Evolutionary conservation across 2,329 filamentous ascomycete genomes (phyloP).

Genomic region (Fusarium nygamai): DNA sequence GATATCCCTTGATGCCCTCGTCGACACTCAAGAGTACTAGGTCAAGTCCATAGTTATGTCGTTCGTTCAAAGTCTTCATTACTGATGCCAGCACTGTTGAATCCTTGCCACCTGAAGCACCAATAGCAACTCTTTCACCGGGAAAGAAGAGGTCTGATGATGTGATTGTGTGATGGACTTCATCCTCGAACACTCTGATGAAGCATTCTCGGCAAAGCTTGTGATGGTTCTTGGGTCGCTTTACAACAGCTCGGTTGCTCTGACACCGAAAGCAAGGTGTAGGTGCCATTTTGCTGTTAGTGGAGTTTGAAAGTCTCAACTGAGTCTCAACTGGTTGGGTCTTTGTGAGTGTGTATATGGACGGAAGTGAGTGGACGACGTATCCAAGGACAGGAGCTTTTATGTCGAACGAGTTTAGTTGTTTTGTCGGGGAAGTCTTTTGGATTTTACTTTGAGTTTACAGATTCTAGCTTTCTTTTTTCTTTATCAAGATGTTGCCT

Average conservation of each 20-base stretch:
- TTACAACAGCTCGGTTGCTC: conserved; percentile 82
- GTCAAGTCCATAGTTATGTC: conserved; percentile 86
- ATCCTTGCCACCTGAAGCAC: conserved; percentile 96
- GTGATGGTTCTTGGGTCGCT: conserved; percentile 92
- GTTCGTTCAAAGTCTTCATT: conserved; percentile 91
- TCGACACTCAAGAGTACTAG: conserved; percentile 91
- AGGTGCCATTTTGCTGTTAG: conserved; percentile 72
- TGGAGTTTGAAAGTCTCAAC: neutral
- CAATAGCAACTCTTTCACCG: conserved; percentile 91
- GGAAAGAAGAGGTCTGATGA: conserved; percentile 81
- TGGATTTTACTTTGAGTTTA: neutral
- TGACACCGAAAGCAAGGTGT: conserved; percentile 80
- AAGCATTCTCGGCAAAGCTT: conserved; percentile 95
- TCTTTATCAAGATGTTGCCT: neutral
- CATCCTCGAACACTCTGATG: conserved; percentile 85
- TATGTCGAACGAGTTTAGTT: neutral
- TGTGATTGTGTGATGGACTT: conserved; percentile 92
- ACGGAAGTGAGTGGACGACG: neutral
- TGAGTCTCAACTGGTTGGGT: neutral
- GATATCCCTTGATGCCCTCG: conserved; percentile 96
- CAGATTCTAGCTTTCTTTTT: conserved; percentile 12
- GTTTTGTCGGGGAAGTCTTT: neutral
- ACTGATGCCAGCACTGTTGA: conserved; percentile 96
- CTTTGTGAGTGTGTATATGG: neutral
- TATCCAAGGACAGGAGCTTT: neutral